Base-by-base conservation (phyloP, 2,329 filamentous ascomycete genomes). In the Bipolaris cookei region DNA sequence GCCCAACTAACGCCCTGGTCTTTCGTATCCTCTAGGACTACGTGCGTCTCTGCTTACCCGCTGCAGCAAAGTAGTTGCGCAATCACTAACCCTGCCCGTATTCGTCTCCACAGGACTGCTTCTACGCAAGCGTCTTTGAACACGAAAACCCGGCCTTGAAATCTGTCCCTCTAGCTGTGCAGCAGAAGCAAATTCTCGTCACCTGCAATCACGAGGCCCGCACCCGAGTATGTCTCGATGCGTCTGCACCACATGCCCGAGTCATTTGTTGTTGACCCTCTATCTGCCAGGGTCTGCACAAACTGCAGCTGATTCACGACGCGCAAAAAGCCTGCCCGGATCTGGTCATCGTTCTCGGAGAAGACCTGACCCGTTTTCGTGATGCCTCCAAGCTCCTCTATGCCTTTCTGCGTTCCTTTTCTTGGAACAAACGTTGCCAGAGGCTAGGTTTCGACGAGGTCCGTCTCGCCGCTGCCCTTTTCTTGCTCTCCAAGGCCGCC, bases 111-210 rank as follows among this genome's bases (percentile, higher is more conserved):
- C 16, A 92, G 74, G 91, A 94, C 79, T 96, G 91, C 80, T 98
- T 98, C 81, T 98, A 98, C 76, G 93, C 93, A 20, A 91, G 92
- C 47, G 92, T 95, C 7, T 89, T 95, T 65, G 92, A 97, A 78
- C 88, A 89, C 63, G 89, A 90, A 72, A 87, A 90, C 63, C 91
- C 92, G 0, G 80, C 83, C 2, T 81, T 97, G 55, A 91, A 87
- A 71, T 82, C 83, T 1, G 78, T 90, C 16, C 91, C 92, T 6
- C 80, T 98, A 32, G 93, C 92, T 34, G 87, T 97, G 56, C 90
- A 93, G 76, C 93, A 97, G 77, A 97, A 97, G 78, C 91, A 92
- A 73, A 97, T 97, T 53, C 83, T 77, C n/a, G 75, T 77, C 62
- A 77, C 75, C 30, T 76, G 73, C 83, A 98, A 98, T 78, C 98